Base-by-base conservation (phyloP, 768 basidiomycete genomes). In the Tylopilus cervinicoccineus region DNA sequence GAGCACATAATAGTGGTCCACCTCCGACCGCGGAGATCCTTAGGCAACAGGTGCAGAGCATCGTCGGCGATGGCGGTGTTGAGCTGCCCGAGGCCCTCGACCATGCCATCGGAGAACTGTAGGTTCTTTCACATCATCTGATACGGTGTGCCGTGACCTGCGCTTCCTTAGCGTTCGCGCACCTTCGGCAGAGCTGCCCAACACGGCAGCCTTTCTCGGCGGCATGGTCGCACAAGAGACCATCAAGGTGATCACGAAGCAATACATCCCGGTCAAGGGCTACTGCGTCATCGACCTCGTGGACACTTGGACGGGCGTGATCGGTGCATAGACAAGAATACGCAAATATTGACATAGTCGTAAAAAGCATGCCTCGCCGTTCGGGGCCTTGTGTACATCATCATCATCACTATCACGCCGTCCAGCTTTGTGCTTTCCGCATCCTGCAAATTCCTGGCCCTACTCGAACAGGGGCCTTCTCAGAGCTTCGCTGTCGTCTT, bases 221-320 rank as follows among this genome's bases (percentile, higher is more conserved):
- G 96, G 96, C 3, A 67, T 98, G 29, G 86, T 97, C 17, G 93
- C 94, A 22, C 96, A 99, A 58, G 96, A 99, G 64, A 83, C 84
- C 6, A 98, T 98, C 76, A 98, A 99, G 77, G 77, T 98, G 70
- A 86, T 95, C 59, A 99, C 95, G 48, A 84, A 82, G 59, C 96
- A 99, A 68, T 99, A 99, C 63, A 78, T 94, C 13, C 94, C 96
- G 8, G 78, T 95, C 53, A 81, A 86, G 52, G 89, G 91, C 13
- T 86, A 85, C 55, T 89, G 87, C 57, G 76, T 91, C 20, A 72
- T 95, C 40, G 93, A 98, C 69, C 76, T 96, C 52, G 76, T 91
- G 24, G 86, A 86, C 43, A 83, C 81, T 17, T 85, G 81, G 83
- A 88, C 88, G 6, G 86, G 84, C 12, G 56, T 72, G 23, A 67